phyloP scores from a whole-genome alignment of 306 rosid genomes.

The Herpetospermum pedunculosum region DNA sequence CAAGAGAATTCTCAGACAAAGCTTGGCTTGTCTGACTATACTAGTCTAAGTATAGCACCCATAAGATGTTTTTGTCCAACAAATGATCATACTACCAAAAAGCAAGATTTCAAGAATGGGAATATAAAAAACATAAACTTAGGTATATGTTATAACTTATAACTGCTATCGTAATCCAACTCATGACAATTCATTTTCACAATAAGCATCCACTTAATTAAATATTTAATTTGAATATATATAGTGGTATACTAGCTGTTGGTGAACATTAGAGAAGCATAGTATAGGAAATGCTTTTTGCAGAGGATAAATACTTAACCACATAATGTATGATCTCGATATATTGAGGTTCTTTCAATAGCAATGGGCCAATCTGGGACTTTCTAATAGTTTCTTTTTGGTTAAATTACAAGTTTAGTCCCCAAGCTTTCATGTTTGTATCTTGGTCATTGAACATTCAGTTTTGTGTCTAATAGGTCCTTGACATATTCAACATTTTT shows the following conservation, averaged over 20 bases:
- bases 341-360: background rate
- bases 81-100: background rate
- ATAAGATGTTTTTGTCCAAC: background rate
- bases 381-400: too few species aligned
- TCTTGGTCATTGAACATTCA: too few species aligned
- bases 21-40: background rate
- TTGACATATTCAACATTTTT: too few species aligned
- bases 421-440: too few species aligned
- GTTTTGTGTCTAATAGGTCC: too few species aligned
- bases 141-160: background rate
- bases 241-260: background rate
- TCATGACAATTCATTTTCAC: background rate
- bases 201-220: background rate
- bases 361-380: background rate
- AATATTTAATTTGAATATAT: background rate
- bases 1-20: background rate
- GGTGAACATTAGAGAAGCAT: background rate
- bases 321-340: background rate
- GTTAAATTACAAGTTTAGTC: too few species aligned
- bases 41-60: background rate
- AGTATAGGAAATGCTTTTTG: background rate
- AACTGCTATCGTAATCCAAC: background rate
- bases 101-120: background rate
- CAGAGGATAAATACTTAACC: conserved; percentile 34
- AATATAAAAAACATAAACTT: background rate